Percentiles rank a stretch among this genome's conserved stretches.
phyloP scores from a whole-genome alignment of 1,284 basidiomycete genomes.

The Fomitiporia mediterranea region DNA sequence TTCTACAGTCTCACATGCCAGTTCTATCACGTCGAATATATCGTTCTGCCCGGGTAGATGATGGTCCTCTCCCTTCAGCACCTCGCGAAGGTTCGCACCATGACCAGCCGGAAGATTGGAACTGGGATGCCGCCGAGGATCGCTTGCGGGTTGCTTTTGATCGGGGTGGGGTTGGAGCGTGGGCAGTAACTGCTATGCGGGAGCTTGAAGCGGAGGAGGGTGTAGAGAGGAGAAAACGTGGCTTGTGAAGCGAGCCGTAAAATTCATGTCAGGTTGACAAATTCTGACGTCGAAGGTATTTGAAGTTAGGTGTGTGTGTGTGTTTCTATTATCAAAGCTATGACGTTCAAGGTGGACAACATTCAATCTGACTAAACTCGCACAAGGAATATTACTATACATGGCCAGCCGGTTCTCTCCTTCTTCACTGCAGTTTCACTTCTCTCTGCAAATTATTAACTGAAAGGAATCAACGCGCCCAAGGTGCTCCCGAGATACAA shows the following conservation, averaged over 20 bases:
- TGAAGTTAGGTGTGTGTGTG: too few relatives aligned
- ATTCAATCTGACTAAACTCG: too few relatives aligned
- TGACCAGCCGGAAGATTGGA: neutral
- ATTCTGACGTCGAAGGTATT: too few relatives aligned
- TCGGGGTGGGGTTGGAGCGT: conserved; percentile 11
- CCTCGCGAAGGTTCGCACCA: neutral
- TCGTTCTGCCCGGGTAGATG: neutral
- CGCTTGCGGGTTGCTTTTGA: conserved; percentile 15
- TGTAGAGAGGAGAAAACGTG: conserved; percentile 6
- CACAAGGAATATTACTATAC: too few relatives aligned
- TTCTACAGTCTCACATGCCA: conserved; percentile 13
- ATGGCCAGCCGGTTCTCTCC: too few relatives aligned
- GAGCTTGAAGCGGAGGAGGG: conserved; percentile 16
- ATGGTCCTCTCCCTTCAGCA: neutral
- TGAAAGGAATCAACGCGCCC: too few relatives aligned
- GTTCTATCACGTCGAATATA: conserved; percentile 14
- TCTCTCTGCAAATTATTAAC: too few relatives aligned
- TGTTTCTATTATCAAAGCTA: too few relatives aligned
- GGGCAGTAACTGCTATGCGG: conserved; percentile 12
- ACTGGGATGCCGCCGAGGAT: conserved; percentile 12
- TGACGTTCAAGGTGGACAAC: too few relatives aligned
- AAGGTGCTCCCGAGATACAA: too few relatives aligned
- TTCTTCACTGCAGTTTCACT: too few relatives aligned
- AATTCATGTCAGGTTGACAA: too few relatives aligned
- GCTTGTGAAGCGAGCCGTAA: neutral